Conservation (phyloP, 176 grass and related monocot genomes). For the Cocos nucifera region DNA sequence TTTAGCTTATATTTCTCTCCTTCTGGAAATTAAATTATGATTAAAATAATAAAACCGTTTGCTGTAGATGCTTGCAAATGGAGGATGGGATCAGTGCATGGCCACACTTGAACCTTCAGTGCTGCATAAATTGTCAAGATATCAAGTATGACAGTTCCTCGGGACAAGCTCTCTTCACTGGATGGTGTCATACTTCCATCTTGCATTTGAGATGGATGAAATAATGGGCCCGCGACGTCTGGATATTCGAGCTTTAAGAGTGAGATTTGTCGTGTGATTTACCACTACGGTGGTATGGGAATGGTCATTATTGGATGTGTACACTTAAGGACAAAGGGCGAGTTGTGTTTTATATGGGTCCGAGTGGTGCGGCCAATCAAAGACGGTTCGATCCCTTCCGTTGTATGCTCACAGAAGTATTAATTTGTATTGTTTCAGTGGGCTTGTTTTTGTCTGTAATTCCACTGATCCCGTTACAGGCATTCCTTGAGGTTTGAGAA, state of each 20-base stretch:
- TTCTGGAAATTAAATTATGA: not conserved
- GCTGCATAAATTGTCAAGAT: constrained; percentile 63
- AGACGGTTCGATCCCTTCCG: no score
- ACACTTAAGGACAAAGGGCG: not conserved
- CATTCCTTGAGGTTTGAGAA: constrained; percentile 12
- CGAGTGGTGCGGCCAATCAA: not conserved
- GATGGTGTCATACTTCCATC: constrained; percentile 1
- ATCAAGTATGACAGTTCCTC: constrained; percentile 34
- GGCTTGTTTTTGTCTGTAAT: constrained; percentile 28
- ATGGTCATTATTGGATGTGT: not conserved
- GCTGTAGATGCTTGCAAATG: constrained; percentile 56
- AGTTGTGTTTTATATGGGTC: not conserved
- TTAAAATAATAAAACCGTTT: not conserved
- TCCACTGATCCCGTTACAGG: constrained; percentile 25
- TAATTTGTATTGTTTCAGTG: constrained; percentile 31
- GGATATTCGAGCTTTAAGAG: not conserved
- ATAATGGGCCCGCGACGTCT: not conserved
- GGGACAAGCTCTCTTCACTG: constrained; percentile 1
- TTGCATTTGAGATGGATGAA: constrained; percentile 17
- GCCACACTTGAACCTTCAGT: constrained; percentile 51
- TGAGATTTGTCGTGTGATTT: constrained; percentile 4
- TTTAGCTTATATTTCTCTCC: no score
- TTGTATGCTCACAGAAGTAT: constrained; percentile 5
- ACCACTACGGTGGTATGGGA: not conserved
- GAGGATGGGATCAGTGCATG: constrained; percentile 86